Base-by-base conservation (phyloP, 1,284 basidiomycete species). In the Rhodotorula sp. region DNA sequence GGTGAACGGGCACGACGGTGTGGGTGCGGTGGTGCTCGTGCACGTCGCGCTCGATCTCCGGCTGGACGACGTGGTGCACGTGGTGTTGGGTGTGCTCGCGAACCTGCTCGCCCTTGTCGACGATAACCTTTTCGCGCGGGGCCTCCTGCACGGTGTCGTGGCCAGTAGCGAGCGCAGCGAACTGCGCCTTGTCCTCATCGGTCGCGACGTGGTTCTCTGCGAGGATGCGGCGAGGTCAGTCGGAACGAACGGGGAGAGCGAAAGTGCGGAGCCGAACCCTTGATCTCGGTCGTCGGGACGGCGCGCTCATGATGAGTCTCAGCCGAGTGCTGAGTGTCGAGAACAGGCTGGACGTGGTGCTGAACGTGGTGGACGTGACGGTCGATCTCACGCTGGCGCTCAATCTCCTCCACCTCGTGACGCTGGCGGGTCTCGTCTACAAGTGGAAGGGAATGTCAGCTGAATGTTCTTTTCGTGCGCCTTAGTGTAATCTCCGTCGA, bases 31-130 rank as follows among this genome's bases (percentile, higher is more conserved):
- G 69, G 80, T 81, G 50, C 74, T 80, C 80, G 76, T 81, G 80
- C 10, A 73, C 75, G 67, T 82, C 80, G 61, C 79, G 77, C 76
- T 80, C 70, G 29, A 82, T 78, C 66, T 80, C 63, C 34, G 61
- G 61, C 75, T 81, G 80, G n/a, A 81, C 80, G 32, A 81, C 76
- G 75, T 81, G 80, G 78, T 81, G 80, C 57, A 81, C 61, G 61
- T 63, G 61, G 61, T 63, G 61, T 36, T 54, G 51, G 27, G 37
- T 39, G 66, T 73, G 59, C 54, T 64, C 63, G 50, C 58, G 37
- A 9, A 74, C 80, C 27, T 61, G 61, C 77, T 81, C 80, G 60
- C 80, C 80, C 76, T 78, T 76, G 78, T 82, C 81, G 36, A 81
- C 71, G 37, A 81, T 75, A 58, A 76, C 71, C 61, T 76, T 78